phyloP scores from a whole-genome alignment of 192 early-diverging fungal genomes.

The Rhizophagus clarus region DNA sequence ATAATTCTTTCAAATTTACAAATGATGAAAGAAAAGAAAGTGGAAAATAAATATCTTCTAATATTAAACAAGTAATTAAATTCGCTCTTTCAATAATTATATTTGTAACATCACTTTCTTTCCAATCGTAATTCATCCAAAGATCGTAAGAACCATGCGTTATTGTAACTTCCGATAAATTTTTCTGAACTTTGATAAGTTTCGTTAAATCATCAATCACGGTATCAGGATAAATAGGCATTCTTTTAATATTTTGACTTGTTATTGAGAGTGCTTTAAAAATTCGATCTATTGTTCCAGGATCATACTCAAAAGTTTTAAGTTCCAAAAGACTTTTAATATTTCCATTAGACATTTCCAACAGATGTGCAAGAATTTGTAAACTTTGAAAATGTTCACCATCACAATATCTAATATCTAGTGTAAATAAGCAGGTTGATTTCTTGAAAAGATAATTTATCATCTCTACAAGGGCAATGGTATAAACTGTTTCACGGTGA shows the following conservation, averaged over 20 bases:
- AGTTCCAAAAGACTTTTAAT: not conserved
- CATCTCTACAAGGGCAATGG: not conserved
- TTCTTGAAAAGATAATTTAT: not conserved
- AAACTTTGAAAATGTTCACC: not conserved
- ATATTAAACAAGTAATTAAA: not conserved
- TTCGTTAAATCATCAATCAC: not conserved
- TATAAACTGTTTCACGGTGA: not conserved
- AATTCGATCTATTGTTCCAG: not conserved
- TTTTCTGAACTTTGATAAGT: not conserved
- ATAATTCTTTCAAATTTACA: not conserved
- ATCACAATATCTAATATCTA: not conserved
- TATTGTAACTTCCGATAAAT: not conserved
- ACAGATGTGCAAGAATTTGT: not conserved
- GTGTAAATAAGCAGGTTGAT: not conserved
- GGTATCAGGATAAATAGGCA: not conserved
- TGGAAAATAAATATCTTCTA: not conserved
- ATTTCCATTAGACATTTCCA: not conserved
- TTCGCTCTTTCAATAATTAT: not conserved
- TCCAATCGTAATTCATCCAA: not conserved
- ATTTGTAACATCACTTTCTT: not conserved
- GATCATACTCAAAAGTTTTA: not conserved
- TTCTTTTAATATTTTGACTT: not conserved
- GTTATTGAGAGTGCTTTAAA: not conserved
- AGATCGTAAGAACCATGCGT: not conserved
- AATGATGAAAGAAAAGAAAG: not conserved